These are phyloP conservation scores for Pseudocercospora cruenta DNA, from an alignment of 2,329 filamentous ascomycete genomes.

Conservation along the genomic window DNA sequence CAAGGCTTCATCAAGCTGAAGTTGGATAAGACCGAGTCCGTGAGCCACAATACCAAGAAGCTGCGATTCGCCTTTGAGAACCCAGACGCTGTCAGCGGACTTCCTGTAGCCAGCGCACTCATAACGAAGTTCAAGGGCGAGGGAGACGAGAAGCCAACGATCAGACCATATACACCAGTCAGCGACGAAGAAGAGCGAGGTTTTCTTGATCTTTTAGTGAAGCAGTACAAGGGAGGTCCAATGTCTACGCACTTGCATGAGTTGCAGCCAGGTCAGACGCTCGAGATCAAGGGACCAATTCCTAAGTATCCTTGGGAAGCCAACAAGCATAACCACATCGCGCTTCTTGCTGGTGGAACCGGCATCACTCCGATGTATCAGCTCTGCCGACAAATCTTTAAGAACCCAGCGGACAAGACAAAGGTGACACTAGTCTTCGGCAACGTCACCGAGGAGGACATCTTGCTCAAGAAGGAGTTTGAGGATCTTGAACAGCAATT, in stretches of 20 bases:
- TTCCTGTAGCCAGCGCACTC: constrained; percentile 80
- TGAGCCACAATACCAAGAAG: constrained; percentile 96
- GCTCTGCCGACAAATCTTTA: constrained; percentile 87
- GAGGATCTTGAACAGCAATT: constrained; percentile 89
- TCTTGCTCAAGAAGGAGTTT: constrained; percentile 84
- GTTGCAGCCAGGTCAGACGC: constrained; percentile 77
- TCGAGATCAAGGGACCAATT: constrained; percentile 93
- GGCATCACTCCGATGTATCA: constrained; percentile 99
- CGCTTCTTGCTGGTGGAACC: constrained; percentile 87
- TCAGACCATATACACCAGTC: constrained; percentile 90
- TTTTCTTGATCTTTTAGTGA: constrained; percentile 85
- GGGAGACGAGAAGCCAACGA: constrained; percentile 80
- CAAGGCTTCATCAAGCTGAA: constrained; percentile 86
- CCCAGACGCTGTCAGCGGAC: constrained; percentile 79
- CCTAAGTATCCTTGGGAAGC: constrained; percentile 87
- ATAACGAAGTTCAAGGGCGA: constrained; percentile 88
- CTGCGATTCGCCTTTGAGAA: constrained; percentile 87
- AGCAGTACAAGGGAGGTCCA: constrained; percentile 85
- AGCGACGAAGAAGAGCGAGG: constrained; percentile 83
- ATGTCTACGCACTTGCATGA: constrained; percentile 91
- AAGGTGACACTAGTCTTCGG: constrained; percentile 95
- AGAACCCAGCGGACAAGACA: constrained; percentile 94
- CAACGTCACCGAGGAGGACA: constrained; percentile 87
- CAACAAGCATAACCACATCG: constrained; percentile 92
- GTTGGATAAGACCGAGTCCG: constrained; percentile 73